Conservation (phyloP, 495 filamentous ascomycete species). For the Xylaria intraflava region DNA sequence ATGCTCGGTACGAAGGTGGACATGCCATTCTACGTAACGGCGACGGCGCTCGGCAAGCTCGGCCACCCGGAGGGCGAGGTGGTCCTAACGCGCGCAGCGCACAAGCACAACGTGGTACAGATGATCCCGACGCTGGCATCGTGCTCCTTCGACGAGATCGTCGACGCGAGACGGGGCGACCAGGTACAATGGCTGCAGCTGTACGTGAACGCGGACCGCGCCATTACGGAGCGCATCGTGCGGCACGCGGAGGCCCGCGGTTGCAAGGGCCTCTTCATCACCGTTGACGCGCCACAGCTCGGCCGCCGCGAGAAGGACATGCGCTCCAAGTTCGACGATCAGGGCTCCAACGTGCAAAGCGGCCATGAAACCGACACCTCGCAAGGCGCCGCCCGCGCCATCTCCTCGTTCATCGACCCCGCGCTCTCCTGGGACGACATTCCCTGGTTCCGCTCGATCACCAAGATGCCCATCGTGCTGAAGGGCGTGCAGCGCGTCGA, state of each 20-base stretch:
- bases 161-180: conserved; percentile 71
- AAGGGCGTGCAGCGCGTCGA: conserved; percentile 97
- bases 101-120: conserved; percentile 81
- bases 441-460: conserved; percentile 87
- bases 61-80: conserved; percentile 87
- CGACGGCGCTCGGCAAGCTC: conserved; percentile 86
- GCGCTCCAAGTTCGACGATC: conserved; percentile 85
- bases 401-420: conserved; percentile 95
- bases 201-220: conserved; percentile 96
- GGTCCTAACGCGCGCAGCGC: conserved; percentile 74
- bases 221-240: conserved; percentile 84
- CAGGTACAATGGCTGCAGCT: conserved; percentile 97
- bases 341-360: conserved; percentile 75
- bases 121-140: conserved; percentile 99
- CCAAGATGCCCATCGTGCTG: conserved; percentile 92
- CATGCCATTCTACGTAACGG: conserved; percentile 88
- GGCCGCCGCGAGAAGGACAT: conserved; percentile 93
- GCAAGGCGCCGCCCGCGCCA: conserved; percentile 84
- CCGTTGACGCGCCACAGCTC: conserved; percentile 93
- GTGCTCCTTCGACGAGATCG: conserved; percentile 94
- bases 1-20: conserved; percentile 83
- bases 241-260: conserved; percentile 85
- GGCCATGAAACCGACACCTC: conserved; percentile 69
- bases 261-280: conserved; percentile 96
- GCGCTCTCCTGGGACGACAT: conserved; percentile 86